Evolutionary conservation across 371 early-diverging fungal genomes (phyloP).

Genomic region (Saksenaea oblongispora): DNA sequence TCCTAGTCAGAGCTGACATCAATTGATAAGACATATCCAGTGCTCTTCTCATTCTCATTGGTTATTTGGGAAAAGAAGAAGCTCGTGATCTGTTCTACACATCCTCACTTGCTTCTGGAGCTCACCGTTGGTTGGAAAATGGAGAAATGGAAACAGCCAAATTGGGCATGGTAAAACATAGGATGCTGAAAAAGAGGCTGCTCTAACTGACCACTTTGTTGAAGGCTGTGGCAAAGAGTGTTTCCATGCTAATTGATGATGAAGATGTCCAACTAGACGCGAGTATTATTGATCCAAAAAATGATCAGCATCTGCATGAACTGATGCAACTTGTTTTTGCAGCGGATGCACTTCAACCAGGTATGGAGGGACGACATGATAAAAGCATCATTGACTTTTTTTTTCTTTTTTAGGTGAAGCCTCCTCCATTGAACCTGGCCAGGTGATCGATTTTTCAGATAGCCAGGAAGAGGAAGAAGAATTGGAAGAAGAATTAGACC

Average conservation of each 20-base stretch:
- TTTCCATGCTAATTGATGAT: constrained; percentile 25
- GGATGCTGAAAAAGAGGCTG: background rate
- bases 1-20: background rate
- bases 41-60: constrained; percentile 21
- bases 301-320: constrained; percentile 10
- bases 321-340: constrained; percentile 20
- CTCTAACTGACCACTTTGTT: background rate
- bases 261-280: constrained; percentile 25
- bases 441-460: background rate
- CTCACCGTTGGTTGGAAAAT: constrained; percentile 28
- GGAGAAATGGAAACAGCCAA: constrained; percentile 29
- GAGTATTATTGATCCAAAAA: constrained; percentile 27
- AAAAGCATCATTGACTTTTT: no score
- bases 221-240: constrained; percentile 36
- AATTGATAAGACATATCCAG: constrained; percentile 30
- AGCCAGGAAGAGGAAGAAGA: constrained; percentile 8
- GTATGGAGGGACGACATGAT: no score
- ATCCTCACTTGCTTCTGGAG: constrained; percentile 15
- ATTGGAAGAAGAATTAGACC: constrained; percentile 40
- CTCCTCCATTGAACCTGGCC: background rate
- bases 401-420: background rate
- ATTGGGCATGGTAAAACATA: constrained; percentile 30
- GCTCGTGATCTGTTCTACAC: constrained; percentile 9
- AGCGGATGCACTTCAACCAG: constrained; percentile 17
- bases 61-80: constrained; percentile 18